These are phyloP conservation scores for Hypoxylon rubiginosum DNA, from an alignment of 2,329 filamentous ascomycete genomes.

Conservation along the genomic window DNA sequence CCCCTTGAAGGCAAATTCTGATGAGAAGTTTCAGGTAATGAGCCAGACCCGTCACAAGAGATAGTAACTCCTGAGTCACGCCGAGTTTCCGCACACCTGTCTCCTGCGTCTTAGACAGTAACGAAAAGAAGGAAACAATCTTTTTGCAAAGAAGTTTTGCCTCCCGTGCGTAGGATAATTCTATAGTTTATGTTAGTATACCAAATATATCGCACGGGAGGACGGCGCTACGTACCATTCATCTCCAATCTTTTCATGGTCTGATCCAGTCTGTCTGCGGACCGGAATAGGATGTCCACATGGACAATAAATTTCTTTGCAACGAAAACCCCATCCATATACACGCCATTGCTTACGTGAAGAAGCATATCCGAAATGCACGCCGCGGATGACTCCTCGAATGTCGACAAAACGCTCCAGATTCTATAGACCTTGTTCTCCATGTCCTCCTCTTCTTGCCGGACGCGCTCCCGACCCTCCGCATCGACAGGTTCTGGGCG, in stretches of 20 bases:
- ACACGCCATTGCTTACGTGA: slow-evolving; percentile 97
- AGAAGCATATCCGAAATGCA: slow-evolving; percentile 99
- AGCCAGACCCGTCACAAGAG: slow-evolving; percentile 92
- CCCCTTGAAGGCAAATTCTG: slow-evolving; percentile 93
- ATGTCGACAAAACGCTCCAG: slow-evolving; percentile 96
- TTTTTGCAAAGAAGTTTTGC: slow-evolving; percentile 99
- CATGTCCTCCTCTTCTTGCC: slow-evolving; percentile 90
- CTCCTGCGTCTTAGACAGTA: slow-evolving; percentile 95
- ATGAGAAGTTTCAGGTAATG: slow-evolving; percentile 98
- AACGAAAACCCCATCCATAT: slow-evolving; percentile 93
- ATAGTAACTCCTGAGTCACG: slow-evolving; percentile 98
- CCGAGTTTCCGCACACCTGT: slow-evolving; percentile 90
- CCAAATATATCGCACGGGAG: slow-evolving; percentile 1
- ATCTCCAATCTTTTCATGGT: slow-evolving; percentile 77
- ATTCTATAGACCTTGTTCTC: slow-evolving; percentile 98
- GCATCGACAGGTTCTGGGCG: slow-evolving; percentile 62
- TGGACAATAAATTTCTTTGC: slow-evolving; percentile 97
- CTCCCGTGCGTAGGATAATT: slow-evolving; percentile 91
- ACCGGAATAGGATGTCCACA: slow-evolving; percentile 91
- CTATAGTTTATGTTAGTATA: slow-evolving; percentile 59
- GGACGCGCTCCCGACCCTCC: slow-evolving; percentile 80
- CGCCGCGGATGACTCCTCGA: slow-evolving; percentile 96
- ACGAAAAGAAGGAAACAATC: slow-evolving; percentile 96
- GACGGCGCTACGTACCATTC: slow-evolving; percentile 72
- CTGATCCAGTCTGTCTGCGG: slow-evolving; percentile 86